Conservation (phyloP, 2,329 filamentous ascomycete species). For the Claviceps maximensis region DNA sequence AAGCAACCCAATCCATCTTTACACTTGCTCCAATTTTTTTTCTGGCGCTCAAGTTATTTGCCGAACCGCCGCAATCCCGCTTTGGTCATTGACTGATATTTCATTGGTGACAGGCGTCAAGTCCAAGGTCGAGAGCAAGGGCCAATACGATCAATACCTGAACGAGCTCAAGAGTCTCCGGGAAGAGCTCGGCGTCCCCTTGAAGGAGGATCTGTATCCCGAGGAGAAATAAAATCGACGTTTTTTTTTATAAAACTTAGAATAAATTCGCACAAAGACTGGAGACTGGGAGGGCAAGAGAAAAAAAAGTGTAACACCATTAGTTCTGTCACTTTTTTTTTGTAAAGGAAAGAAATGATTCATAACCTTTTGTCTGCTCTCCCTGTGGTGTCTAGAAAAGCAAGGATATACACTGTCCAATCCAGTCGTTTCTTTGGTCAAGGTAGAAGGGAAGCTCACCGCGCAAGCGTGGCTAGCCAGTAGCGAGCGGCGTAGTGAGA, state of each 20-base stretch:
- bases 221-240: conserved; percentile 34
- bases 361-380: not conserved
- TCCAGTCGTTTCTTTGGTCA: conserved; percentile 20
- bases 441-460: conserved; percentile 11
- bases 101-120: conserved; percentile 59
- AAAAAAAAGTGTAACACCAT: not conserved
- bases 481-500: conserved; percentile 10
- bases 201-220: conserved; percentile 91
- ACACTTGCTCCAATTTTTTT: not conserved
- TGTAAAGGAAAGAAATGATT: not conserved
- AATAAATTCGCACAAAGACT: not conserved
- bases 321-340: not conserved
- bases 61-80: too few relatives aligned
- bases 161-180: conserved; percentile 83
- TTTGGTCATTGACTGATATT: not conserved
- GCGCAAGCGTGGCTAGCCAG: not conserved
- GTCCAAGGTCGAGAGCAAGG: conserved; percentile 97
- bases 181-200: conserved; percentile 80
- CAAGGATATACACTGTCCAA: conserved; percentile 15
- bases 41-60: not conserved
- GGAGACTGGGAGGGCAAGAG: not conserved
- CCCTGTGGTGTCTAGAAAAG: conserved; percentile 4
- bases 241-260: conserved; percentile 3
- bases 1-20: not conserved
- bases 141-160: conserved; percentile 94